Percentiles rank a stretch among this genome's conserved stretches.
phyloP scores from a whole-genome alignment of 2,329 filamentous ascomycete genomes.

The Cordyceps javanica region DNA sequence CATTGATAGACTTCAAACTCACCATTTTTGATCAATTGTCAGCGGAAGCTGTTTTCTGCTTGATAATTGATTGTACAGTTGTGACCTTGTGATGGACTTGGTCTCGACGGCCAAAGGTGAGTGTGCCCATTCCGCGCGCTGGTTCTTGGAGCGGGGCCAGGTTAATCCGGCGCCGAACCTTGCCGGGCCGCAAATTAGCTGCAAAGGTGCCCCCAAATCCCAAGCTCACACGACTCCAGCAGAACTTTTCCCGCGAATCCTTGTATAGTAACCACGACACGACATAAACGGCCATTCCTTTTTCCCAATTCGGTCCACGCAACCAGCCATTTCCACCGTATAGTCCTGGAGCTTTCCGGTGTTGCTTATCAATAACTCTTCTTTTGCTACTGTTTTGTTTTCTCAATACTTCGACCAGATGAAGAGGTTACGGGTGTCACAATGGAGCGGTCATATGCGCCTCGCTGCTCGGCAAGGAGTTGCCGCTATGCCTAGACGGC shows the following conservation, averaged over 20 bases:
- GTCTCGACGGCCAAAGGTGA: not conserved
- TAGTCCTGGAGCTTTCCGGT: not conserved
- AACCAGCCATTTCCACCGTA: not conserved
- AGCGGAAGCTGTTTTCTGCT: slow-evolving; percentile 25
- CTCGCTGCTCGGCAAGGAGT: slow-evolving; percentile 25
- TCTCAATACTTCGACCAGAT: slow-evolving; percentile 22
- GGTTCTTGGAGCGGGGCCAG: not conserved
- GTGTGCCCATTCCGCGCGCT: not conserved
- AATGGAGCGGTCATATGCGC: slow-evolving; percentile 36
- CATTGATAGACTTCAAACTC: slow-evolving; percentile 19
- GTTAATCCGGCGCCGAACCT: slow-evolving; percentile 13
- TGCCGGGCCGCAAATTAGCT: slow-evolving; percentile 11
- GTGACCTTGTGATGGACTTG: slow-evolving; percentile 22
- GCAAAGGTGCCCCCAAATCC: slow-evolving; percentile 2
- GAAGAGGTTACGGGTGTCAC: slow-evolving; percentile 37
- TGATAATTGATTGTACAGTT: slow-evolving; percentile 23
- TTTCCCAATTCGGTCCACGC: not conserved
- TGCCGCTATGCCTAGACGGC: slow-evolving; percentile 18
- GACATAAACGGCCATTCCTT: not conserved
- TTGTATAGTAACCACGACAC: slow-evolving; percentile 5
- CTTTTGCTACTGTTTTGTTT: not conserved
- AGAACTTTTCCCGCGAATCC: slow-evolving; percentile 30
- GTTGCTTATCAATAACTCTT: not conserved
- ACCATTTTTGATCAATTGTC: slow-evolving; percentile 50
- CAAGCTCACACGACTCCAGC: slow-evolving; percentile 30